These are phyloP conservation scores for Ilex paraguariensis DNA, from an alignment of 305 asterid species.

Conservation along the genomic window DNA sequence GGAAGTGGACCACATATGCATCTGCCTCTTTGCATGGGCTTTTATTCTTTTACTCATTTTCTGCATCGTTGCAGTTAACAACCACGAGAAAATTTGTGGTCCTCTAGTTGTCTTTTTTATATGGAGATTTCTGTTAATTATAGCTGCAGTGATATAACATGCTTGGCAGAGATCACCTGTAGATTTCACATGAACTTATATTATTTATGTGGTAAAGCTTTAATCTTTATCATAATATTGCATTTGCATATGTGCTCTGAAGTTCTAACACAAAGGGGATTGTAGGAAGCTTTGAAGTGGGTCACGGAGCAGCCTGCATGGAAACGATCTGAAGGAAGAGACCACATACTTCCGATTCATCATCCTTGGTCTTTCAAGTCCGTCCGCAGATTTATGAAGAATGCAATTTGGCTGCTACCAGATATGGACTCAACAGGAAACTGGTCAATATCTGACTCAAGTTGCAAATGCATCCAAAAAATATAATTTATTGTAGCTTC, in stretches of 20 bases:
- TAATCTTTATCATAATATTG: no score
- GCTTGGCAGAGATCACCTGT: background rate
- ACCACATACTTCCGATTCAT: conserved; percentile 97
- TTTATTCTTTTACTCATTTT: no score
- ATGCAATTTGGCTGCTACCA: conserved; percentile 95
- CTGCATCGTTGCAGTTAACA: no score
- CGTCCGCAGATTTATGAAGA: conserved; percentile 81
- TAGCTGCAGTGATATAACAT: background rate
- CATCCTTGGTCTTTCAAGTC: conserved; percentile 99
- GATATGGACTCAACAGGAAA: conserved; percentile 99
- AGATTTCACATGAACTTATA: background rate
- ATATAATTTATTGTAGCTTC: conserved; percentile 12
- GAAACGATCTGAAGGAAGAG: conserved; percentile 97
- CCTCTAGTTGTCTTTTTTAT: background rate
- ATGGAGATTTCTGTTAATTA: background rate
- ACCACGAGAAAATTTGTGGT: background rate
- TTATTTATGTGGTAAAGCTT: background rate
- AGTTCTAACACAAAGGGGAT: conserved; percentile 1
- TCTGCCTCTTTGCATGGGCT: no score
- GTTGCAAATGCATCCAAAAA: conserved; percentile 3
- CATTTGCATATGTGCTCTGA: no score
- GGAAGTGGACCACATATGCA: no score
- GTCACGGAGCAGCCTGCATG: conserved; percentile 93
- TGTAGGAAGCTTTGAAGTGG: conserved; percentile 94
- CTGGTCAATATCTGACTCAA: conserved; percentile 44